Evolutionary conservation across 2,329 filamentous ascomycete species (phyloP).

Genomic region (Penicillium sp.): DNA sequence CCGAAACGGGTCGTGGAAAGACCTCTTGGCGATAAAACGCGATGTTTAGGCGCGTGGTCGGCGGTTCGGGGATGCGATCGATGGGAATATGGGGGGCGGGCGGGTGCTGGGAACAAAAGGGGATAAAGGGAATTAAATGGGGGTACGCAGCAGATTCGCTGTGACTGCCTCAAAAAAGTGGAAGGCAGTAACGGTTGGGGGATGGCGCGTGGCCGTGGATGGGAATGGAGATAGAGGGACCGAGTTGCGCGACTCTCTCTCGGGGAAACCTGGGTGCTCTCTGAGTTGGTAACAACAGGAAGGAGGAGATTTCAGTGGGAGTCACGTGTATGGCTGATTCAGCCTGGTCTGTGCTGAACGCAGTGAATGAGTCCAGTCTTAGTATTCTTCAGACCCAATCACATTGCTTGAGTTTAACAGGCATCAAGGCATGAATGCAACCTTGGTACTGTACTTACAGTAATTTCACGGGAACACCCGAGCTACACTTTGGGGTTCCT

Average conservation of each 20-base stretch:
- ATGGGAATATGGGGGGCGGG: slow-evolving; percentile 21
- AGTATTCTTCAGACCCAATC: not conserved
- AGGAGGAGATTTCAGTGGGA: slow-evolving; percentile 35
- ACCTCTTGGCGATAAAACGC: slow-evolving; percentile 37
- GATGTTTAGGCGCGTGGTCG: slow-evolving; percentile 32
- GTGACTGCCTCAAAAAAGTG: slow-evolving; percentile 23
- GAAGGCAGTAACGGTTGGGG: slow-evolving; percentile 25
- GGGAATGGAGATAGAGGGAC: slow-evolving; percentile 41
- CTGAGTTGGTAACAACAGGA: slow-evolving; percentile 33
- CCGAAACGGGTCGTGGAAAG: slow-evolving; percentile 20
- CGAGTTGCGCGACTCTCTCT: slow-evolving; percentile 39
- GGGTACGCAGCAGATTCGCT: slow-evolving; percentile 11
- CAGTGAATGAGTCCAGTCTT: not conserved
- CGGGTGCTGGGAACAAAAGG: slow-evolving; percentile 20
- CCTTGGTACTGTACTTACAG: too few relatives aligned
- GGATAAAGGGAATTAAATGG: slow-evolving; percentile 20
- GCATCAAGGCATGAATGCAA: not conserved
- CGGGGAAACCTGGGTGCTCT: slow-evolving; percentile 39
- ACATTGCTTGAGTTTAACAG: not conserved
- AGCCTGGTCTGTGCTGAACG: slow-evolving; percentile 14
- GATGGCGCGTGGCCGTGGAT: slow-evolving; percentile 34
- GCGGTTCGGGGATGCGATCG: slow-evolving; percentile 28
- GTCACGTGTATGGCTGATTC: slow-evolving; percentile 32
- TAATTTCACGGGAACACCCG: too few relatives aligned
- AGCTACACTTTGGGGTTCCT: too few relatives aligned